phyloP scores from a whole-genome alignment of 2,329 filamentous ascomycete genomes.

The Claviceps spartinae region DNA sequence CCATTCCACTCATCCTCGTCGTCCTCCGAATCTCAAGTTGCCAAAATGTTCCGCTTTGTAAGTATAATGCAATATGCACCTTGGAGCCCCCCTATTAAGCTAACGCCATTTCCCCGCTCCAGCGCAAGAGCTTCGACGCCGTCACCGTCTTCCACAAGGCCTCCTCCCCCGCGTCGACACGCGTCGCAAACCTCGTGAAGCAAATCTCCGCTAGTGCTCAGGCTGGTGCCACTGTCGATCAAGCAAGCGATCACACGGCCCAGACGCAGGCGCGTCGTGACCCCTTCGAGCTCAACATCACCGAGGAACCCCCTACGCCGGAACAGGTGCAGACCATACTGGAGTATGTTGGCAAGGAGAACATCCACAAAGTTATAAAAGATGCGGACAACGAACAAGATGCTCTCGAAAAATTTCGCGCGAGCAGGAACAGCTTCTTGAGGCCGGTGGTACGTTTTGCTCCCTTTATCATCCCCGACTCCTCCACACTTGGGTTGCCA shows the following conservation, averaged over 20 bases:
- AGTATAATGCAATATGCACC: neutral
- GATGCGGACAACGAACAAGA: slow-evolving; percentile 64
- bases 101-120: slow-evolving; percentile 3
- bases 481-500: neutral
- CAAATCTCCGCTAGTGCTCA: slow-evolving; percentile 59
- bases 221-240: slow-evolving; percentile 57
- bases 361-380: slow-evolving; percentile 49
- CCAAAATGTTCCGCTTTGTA: slow-evolving; percentile 14
- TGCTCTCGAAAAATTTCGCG: slow-evolving; percentile 65
- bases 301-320: slow-evolving; percentile 63
- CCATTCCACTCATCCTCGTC: neutral
- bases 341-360: slow-evolving; percentile 58
- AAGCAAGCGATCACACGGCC: slow-evolving; percentile 51
- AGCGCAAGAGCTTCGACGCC: slow-evolving; percentile 76
- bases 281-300: slow-evolving; percentile 79
- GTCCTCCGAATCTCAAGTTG: neutral
- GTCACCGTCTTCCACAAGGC: slow-evolving; percentile 94
- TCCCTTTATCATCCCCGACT: neutral
- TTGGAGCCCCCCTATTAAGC: neutral
- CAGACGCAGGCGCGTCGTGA: slow-evolving; percentile 42
- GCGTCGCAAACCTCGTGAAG: slow-evolving; percentile 65
- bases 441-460: slow-evolving; percentile 56
- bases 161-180: slow-evolving; percentile 54
- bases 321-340: slow-evolving; percentile 77
- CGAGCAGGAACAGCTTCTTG: slow-evolving; percentile 54